phyloP scores from a whole-genome alignment of 2,329 filamentous ascomycete genomes.

The Biscogniauxia marginata region DNA sequence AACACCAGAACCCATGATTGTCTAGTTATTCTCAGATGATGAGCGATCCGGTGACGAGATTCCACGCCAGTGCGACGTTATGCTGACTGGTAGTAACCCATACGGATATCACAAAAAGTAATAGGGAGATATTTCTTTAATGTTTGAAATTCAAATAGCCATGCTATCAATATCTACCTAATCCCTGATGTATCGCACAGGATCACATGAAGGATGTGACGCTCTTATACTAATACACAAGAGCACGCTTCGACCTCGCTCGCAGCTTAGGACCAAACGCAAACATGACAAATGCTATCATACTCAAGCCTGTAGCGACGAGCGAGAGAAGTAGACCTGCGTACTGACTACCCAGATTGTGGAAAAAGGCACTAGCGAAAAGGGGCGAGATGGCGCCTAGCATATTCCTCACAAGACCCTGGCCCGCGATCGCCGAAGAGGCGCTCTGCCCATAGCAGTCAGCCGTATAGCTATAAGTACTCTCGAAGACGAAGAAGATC shows the following conservation, averaged over 20 bases:
- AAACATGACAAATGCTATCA: constrained; percentile 43
- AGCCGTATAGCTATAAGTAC: constrained; percentile 47
- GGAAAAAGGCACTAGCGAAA: constrained; percentile 52
- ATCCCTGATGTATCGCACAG: neutral
- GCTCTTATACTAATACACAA: neutral
- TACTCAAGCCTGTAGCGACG: constrained; percentile 37
- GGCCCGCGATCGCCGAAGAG: constrained; percentile 43
- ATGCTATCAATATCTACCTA: neutral
- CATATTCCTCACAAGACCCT: constrained; percentile 52
- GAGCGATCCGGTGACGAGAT: too few species aligned
- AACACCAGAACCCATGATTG: too few species aligned
- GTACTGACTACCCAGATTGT: constrained; percentile 52
- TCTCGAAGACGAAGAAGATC: constrained; percentile 47
- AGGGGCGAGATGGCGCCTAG: constrained; percentile 51
- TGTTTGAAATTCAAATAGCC: neutral
- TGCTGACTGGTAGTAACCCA: too few species aligned
- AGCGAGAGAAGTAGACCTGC: constrained; percentile 48
- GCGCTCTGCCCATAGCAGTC: constrained; percentile 48
- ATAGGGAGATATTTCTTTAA: neutral
- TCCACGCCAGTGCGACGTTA: too few species aligned
- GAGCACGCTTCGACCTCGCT: constrained; percentile 11
- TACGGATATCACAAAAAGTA: too few species aligned
- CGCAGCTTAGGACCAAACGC: constrained; percentile 39
- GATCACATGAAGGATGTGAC: neutral
- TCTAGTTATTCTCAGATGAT: too few species aligned